phyloP scores from a whole-genome alignment of 169 alveolate species.

The Prorocentrum cordatum region DNA sequence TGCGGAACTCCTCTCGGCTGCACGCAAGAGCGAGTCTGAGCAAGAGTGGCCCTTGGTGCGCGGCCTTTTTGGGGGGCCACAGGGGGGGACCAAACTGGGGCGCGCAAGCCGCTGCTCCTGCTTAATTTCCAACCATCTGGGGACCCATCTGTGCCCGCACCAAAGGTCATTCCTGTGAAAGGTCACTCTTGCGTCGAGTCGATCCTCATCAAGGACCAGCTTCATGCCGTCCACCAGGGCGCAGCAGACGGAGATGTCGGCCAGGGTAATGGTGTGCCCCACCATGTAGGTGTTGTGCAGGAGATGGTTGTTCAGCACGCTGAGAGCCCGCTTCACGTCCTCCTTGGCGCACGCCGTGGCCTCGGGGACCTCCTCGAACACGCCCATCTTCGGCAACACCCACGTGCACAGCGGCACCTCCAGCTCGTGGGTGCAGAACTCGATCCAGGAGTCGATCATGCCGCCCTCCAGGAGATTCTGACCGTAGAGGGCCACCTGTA shows the following conservation, averaged over 20 bases:
- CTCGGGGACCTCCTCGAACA: background rate
- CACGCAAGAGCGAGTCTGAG: too few species aligned
- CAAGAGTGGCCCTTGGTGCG: too few species aligned
- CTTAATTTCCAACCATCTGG: too few species aligned
- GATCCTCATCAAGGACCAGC: background rate
- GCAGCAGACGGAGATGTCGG: conserved; percentile 63
- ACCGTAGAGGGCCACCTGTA: conserved; percentile 30
- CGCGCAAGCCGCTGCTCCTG: too few species aligned
- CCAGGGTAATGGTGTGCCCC: conserved; percentile 71
- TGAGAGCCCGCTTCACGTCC: conserved; percentile 57
- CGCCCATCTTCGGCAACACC: conserved; percentile 43
- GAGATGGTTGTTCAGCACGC: conserved; percentile 63
- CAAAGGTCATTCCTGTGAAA: too few species aligned
- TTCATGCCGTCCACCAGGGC: conserved; percentile 4
- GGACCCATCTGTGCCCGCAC: too few species aligned
- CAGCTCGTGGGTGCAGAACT: conserved; percentile 53
- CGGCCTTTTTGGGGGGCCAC: too few species aligned
- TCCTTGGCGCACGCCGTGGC: conserved; percentile 62
- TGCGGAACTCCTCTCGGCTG: too few species aligned
- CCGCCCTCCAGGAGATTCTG: conserved; percentile 58
- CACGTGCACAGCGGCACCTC: conserved; percentile 68
- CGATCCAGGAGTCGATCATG: conserved; percentile 69
- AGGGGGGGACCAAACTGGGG: too few species aligned
- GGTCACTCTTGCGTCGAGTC: too few species aligned
- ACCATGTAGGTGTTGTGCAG: conserved; percentile 67